Percentiles rank a stretch among this genome's conserved stretches.
Conservation (phyloP, 768 basidiomycete genomes). For the Macrocybe gigantea region DNA sequence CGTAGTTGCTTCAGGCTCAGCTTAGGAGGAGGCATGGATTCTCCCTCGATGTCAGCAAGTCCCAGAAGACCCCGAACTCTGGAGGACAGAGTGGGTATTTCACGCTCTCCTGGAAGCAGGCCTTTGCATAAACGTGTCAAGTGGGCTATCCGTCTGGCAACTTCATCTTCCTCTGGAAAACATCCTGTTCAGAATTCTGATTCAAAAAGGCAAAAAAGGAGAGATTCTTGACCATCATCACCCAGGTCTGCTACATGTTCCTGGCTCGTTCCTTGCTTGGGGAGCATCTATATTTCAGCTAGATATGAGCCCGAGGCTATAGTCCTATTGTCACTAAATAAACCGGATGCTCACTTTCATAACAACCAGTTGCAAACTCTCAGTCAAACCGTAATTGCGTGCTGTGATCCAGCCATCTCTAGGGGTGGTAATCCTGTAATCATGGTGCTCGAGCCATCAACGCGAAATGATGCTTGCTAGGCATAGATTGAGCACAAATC, state of each 20-base stretch:
- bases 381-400: slow-evolving; percentile 38
- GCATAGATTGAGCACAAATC: background rate
- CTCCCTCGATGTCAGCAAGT: slow-evolving; percentile 14
- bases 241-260: slow-evolving; percentile 9
- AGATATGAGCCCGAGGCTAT: too few species aligned
- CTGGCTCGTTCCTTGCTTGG: slow-evolving; percentile 28
- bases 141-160: slow-evolving; percentile 28
- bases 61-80: slow-evolving; percentile 25
- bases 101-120: slow-evolving; percentile 30
- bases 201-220: too few species aligned
- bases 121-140: slow-evolving; percentile 30
- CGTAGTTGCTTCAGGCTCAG: slow-evolving; percentile 32
- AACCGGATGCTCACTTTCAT: slow-evolving; percentile 24
- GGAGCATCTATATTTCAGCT: slow-evolving; percentile 29
- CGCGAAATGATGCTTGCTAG: slow-evolving; percentile 34
- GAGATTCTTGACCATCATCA: too few species aligned
- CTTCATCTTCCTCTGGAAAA: slow-evolving; percentile 19
- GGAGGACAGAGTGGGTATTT: slow-evolving; percentile 21
- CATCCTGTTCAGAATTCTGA: background rate
- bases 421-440: slow-evolving; percentile 40
- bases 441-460: slow-evolving; percentile 32
- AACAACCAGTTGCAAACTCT: slow-evolving; percentile 29
- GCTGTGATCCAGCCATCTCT: slow-evolving; percentile 26
- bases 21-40: slow-evolving; percentile 9
- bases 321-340: too few species aligned